Evolutionary conservation across 495 filamentous ascomycete genomes (phyloP).

Genomic region (Aspergillus sclerotiicarbonarius): DNA sequence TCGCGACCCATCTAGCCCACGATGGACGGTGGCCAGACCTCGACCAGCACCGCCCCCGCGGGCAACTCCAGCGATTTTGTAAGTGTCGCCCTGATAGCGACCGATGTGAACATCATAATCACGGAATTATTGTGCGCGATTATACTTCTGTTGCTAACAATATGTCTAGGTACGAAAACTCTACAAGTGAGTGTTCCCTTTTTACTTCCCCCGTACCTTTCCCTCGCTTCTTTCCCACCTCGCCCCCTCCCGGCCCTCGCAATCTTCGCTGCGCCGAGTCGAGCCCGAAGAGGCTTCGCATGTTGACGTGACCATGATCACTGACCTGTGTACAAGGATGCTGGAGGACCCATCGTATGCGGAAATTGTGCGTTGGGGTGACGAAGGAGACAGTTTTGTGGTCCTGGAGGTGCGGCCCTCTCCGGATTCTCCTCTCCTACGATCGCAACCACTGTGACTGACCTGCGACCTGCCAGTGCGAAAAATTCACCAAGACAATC

Average conservation of each 20-base stretch:
- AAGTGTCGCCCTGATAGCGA: conserved; percentile 35
- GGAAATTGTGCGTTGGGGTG: conserved; percentile 91
- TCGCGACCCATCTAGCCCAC: conserved; percentile 50
- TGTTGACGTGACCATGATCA: neutral
- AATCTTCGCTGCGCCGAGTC: conserved; percentile 3
- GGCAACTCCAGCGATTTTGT: conserved; percentile 81
- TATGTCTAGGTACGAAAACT: conserved; percentile 85
- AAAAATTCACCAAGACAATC: conserved; percentile 97
- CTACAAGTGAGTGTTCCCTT: conserved; percentile 73
- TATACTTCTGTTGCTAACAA: conserved; percentile 28
- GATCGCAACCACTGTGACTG: conserved; percentile 7
- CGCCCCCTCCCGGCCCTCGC: conserved; percentile 17
- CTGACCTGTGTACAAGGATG: conserved; percentile 62
- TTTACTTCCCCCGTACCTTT: conserved; percentile 15
- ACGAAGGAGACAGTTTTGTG: conserved; percentile 93
- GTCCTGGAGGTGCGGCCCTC: conserved; percentile 77
- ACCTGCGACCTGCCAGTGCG: conserved; percentile 60
- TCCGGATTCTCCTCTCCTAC: neutral
- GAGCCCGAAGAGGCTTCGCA: neutral
- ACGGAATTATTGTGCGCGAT: conserved; percentile 10
- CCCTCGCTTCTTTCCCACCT: conserved; percentile 2
- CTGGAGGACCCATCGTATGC: conserved; percentile 92
- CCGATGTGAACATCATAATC: conserved; percentile 8
- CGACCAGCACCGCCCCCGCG: conserved; percentile 49
- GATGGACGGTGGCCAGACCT: conserved; percentile 55